Conservation (phyloP, 2,329 filamentous ascomycete species). For the Trematosphaeria pertusa region DNA sequence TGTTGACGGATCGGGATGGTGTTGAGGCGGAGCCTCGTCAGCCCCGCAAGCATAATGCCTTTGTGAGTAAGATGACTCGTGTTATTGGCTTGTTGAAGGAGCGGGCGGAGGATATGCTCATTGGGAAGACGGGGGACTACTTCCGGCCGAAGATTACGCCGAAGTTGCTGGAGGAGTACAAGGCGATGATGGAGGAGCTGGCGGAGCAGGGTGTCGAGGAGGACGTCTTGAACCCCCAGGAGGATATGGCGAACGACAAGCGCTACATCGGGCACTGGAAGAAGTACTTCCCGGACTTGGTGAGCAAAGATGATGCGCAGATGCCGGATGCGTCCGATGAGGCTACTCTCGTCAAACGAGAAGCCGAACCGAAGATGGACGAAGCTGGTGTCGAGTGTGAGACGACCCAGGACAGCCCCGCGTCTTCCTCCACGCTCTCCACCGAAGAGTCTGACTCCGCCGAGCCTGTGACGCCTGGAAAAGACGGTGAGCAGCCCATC, state of each 20-base stretch:
- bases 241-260: background rate
- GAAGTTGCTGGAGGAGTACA: constrained; percentile 16
- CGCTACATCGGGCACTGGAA: background rate
- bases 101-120: constrained; percentile 2
- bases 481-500: no score
- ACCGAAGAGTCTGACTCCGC: no score
- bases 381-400: no score
- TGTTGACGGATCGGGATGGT: constrained; percentile 9
- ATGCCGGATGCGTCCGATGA: no score
- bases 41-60: constrained; percentile 14
- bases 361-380: no score
- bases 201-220: constrained; percentile 4
- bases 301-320: no score
- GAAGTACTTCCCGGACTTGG: background rate
- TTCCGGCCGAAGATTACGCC: constrained; percentile 17
- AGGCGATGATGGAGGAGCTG: constrained; percentile 10
- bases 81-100: constrained; percentile 9
- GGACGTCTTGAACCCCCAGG: background rate
- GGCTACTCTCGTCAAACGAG: no score
- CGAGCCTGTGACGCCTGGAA: no score
- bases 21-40: constrained; percentile 5
- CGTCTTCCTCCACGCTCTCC: no score
- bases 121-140: constrained; percentile 15
- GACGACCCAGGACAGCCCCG: no score
- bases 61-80: constrained; percentile 26